Base-by-base conservation (phyloP, 768 basidiomycete species). In the Saitozyma sp. region DNA sequence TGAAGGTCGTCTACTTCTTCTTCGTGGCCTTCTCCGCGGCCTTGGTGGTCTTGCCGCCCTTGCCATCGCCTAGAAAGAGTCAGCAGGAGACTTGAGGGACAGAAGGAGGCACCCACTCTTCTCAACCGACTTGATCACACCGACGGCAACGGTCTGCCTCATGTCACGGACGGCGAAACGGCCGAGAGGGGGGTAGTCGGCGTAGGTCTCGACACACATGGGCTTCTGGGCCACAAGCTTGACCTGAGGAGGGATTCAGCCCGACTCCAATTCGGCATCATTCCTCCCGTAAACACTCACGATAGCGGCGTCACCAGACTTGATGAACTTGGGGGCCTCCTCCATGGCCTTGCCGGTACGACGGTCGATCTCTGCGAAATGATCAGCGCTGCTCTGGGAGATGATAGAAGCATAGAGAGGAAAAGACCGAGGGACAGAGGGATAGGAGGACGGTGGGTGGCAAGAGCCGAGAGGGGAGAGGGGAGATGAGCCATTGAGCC, bases 121-220 rank as follows among this genome's bases (percentile, higher is more conserved):
- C 58, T 96, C 93, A 68, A 96, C 93, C 65, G 87, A 86, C 85
- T 97, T 97, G 87, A 98, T 96, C 84, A 97, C 90, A 83, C 93
- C 93, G 77, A 96, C 93, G 70, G 93, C 93, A 68, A 99, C 95
- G 67, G 95, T 46, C 45, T 46, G 45, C n/a, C 29, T 11, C 67
- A 68, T 68, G 64, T 68, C 70, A n/a, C 67, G 64, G 9, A 68
- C 68, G 63, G 75, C 75, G 64, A 78, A 80, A 69, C 95, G 94
- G 85, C 96, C 95, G 70, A 99, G 89, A 82, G 96, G 96, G 74
- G 96, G 95, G 84, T 97, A 99, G 82, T 93, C 61, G 20, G 61
- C 39, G 58, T 63, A 67, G 10, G 57, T 54, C 58, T 66, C 69
- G 66, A 89, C 89, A 83, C 88, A 89, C 89, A 95, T 92, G 68